These are phyloP conservation scores for Blastobotrys aristatus DNA, from an alignment of 1,139 yeast species.

Conservation along the genomic window DNA sequence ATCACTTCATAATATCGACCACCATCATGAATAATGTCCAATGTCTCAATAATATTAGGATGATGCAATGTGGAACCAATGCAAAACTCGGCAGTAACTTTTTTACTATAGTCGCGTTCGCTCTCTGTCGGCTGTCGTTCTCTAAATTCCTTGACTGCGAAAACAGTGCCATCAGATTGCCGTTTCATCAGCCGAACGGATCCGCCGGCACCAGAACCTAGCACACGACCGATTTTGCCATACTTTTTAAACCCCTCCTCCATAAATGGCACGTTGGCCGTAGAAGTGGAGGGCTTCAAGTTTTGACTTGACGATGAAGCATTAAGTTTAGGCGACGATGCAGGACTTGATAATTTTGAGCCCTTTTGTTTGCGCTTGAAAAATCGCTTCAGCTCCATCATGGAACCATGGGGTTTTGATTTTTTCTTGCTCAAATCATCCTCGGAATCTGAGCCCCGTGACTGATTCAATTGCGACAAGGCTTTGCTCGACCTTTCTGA, in stretches of 20 bases:
- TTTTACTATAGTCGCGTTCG: conserved; percentile 84
- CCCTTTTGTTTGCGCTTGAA: conserved; percentile 26
- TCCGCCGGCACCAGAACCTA: conserved; percentile 99
- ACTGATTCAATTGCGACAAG: conserved; percentile 6
- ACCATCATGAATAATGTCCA: conserved; percentile 84
- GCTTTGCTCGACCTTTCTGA: conserved; percentile 10
- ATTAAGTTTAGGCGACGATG: neutral
- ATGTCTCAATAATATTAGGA: conserved; percentile 88
- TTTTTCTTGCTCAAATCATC: conserved; percentile 11
- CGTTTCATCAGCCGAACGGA: conserved; percentile 82
- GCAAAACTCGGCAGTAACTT: conserved; percentile 95
- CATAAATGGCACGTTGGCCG: conserved; percentile 35
- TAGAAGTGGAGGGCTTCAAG: conserved; percentile 6
- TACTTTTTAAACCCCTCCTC: conserved; percentile 59
- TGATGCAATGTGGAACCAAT: conserved; percentile 94
- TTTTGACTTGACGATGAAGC: conserved; percentile 5
- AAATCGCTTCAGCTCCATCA: conserved; percentile 38
- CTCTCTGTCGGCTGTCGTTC: conserved; percentile 80
- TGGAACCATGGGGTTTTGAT: conserved; percentile 31
- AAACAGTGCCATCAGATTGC: conserved; percentile 73
- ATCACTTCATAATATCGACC: conserved; percentile 88
- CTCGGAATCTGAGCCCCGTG: conserved; percentile 14
- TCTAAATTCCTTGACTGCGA: conserved; percentile 96
- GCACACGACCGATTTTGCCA: conserved; percentile 80
- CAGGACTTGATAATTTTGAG: conserved; percentile 7